These are phyloP conservation scores for Boletus rubropictus DNA, from an alignment of 768 basidiomycete species.

Conservation along the genomic window DNA sequence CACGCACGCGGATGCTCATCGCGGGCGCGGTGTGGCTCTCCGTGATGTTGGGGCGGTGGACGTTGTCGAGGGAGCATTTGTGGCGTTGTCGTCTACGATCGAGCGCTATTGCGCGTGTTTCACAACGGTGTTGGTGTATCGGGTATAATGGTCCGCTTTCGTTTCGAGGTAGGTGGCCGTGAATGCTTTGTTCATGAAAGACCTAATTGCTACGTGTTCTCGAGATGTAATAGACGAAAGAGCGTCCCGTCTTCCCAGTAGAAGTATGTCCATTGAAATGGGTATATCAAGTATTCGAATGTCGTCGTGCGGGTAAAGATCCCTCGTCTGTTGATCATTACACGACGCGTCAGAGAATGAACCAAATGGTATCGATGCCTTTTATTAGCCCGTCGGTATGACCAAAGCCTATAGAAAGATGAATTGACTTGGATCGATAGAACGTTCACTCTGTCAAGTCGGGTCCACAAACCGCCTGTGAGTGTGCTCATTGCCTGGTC, in stretches of 20 bases:
- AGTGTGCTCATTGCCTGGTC: conserved; percentile 46
- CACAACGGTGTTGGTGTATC: conserved; percentile 41
- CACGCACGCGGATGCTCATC: conserved; percentile 25
- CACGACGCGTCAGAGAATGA: too few relatives aligned
- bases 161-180: not conserved
- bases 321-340: too few relatives aligned
- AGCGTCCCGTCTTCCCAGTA: not conserved
- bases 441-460: conserved; percentile 45
- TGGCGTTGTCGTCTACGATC: conserved; percentile 47
- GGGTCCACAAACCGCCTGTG: conserved; percentile 42
- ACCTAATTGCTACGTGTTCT: not conserved
- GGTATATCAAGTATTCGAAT: too few relatives aligned
- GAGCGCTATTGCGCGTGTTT: conserved; percentile 50
- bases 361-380: too few relatives aligned
- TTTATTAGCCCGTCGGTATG: too few relatives aligned
- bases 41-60: conserved; percentile 50
- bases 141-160: conserved; percentile 28
- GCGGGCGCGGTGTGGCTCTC: conserved; percentile 41
- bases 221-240: not conserved
- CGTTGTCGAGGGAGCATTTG: conserved; percentile 52
- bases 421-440: conserved; percentile 37
- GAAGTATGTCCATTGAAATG: too few relatives aligned
- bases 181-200: not conserved
- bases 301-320: too few relatives aligned
- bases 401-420: conserved; percentile 41